phyloP scores from a whole-genome alignment of 768 basidiomycete genomes.

The Trametes meyenii region DNA sequence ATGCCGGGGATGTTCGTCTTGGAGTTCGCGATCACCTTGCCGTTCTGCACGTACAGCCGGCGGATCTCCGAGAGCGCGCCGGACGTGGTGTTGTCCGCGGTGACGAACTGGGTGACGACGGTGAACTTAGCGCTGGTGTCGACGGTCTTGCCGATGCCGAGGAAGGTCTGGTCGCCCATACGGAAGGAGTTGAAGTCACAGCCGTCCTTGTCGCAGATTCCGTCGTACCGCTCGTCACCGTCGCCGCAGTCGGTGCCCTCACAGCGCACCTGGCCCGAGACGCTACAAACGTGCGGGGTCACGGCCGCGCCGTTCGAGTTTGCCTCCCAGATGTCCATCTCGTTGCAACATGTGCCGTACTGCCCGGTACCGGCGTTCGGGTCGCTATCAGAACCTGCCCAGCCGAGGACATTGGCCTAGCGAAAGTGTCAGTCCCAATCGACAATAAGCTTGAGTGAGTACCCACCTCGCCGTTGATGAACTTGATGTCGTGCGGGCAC shows the following conservation, averaged over 20 bases:
- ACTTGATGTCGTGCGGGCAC: constrained; percentile 60
- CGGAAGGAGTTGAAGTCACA: constrained; percentile 68
- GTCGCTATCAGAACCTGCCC: constrained; percentile 26
- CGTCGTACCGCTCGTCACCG: constrained; percentile 41
- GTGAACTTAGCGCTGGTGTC: constrained; percentile 56
- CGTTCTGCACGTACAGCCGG: constrained; percentile 57
- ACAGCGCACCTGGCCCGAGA: constrained; percentile 53
- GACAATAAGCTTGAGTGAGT: background rate
- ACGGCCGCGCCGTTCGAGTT: constrained; percentile 35
- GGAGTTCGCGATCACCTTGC: constrained; percentile 55
- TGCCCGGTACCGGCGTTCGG: constrained; percentile 34
- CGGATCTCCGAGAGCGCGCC: constrained; percentile 57
- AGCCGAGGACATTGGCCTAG: constrained; percentile 37
- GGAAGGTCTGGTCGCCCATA: constrained; percentile 51
- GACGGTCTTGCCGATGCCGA: constrained; percentile 50
- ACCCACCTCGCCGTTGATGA: constrained; percentile 56
- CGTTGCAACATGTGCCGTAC: constrained; percentile 37
- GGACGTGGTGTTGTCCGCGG: constrained; percentile 45
- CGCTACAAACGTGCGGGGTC: constrained; percentile 33
- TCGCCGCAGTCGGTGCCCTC: constrained; percentile 41
- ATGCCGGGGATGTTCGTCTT: constrained; percentile 49
- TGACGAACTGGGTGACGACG: constrained; percentile 62
- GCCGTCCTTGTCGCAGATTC: constrained; percentile 56
- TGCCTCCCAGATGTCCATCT: constrained; percentile 42
- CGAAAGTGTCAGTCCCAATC: constrained; percentile 22